Evolutionary conservation across 805 yeast species (phyloP).

Genomic region (Kuraishia piskuri): DNA sequence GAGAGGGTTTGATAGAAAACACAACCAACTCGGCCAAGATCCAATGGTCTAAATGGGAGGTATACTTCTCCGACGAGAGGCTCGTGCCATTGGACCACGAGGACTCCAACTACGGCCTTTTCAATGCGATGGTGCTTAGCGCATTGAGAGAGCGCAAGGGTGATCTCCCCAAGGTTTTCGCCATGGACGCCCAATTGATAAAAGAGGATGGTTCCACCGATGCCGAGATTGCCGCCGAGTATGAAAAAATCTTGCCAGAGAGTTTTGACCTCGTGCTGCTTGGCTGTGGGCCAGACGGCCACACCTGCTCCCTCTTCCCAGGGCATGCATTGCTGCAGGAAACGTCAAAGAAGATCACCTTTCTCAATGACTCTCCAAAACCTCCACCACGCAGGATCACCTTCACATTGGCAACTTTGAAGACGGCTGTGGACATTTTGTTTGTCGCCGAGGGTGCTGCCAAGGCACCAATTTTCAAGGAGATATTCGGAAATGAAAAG

Average conservation of each 20-base stretch:
- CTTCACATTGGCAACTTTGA: conserved; percentile 71
- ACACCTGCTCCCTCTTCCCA: conserved; percentile 89
- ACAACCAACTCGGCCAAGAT: conserved; percentile 31
- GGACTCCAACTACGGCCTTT: conserved; percentile 82
- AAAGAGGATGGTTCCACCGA: conserved; percentile 43
- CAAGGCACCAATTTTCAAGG: conserved; percentile 63
- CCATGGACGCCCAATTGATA: conserved; percentile 58
- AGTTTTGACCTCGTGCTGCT: conserved; percentile 60
- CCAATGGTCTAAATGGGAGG: conserved; percentile 69
- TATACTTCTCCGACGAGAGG: conserved; percentile 87
- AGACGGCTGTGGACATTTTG: conserved; percentile 44
- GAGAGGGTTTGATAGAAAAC: conserved; percentile 59
- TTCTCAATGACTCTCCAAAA: conserved; percentile 79
- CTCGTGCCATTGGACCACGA: conserved; percentile 73
- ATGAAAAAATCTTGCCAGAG: conserved; percentile 49
- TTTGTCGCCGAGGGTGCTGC: conserved; percentile 89
- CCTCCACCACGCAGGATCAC: conserved; percentile 93
- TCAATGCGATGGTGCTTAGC: conserved; percentile 54
- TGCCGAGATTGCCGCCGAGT: conserved; percentile 53
- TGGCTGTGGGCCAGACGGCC: conserved; percentile 97
- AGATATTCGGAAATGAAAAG: conserved; percentile 51
- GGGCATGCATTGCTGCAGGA: conserved; percentile 64
- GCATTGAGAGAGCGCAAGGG: conserved; percentile 32
- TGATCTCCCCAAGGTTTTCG: conserved; percentile 47
- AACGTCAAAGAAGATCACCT: conserved; percentile 41